Conservation (phyloP, 1,284 basidiomycete species). For the Cerioporus squamosus region DNA sequence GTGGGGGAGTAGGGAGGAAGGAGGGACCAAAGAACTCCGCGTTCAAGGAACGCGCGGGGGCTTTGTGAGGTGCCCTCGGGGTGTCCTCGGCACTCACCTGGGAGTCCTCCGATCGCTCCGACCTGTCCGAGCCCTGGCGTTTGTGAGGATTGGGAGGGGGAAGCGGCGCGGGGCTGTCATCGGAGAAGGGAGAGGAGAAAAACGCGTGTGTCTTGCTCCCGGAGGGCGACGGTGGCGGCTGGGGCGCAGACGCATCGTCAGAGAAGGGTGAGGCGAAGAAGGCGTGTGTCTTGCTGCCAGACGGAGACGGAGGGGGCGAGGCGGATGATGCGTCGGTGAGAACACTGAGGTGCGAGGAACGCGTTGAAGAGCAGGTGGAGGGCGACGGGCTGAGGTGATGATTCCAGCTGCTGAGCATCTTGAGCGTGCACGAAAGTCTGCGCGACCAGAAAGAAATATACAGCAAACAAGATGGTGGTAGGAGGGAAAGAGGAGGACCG, state of each 20-base stretch:
- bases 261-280: constrained; percentile 38
- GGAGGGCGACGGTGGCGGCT: constrained; percentile 29
- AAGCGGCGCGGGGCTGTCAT: constrained; percentile 25
- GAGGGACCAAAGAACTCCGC: constrained; percentile 37
- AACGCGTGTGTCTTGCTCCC: constrained; percentile 38
- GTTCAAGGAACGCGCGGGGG: constrained; percentile 34
- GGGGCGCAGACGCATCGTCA: constrained; percentile 24
- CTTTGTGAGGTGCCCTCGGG: constrained; percentile 24
- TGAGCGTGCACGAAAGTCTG: neutral
- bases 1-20: constrained; percentile 34
- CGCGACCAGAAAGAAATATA: neutral
- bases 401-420: constrained; percentile 35
- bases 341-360: constrained; percentile 34
- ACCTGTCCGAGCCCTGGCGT: constrained; percentile 19
- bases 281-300: constrained; percentile 36
- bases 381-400: constrained; percentile 30
- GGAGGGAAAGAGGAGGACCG: neutral
- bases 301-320: constrained; percentile 30
- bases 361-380: constrained; percentile 29
- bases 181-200: constrained; percentile 35
- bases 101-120: constrained; percentile 6
- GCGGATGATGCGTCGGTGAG: constrained; percentile 32
- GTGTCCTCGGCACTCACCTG: constrained; percentile 27
- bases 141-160: constrained; percentile 31
- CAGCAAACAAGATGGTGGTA: neutral